phyloP scores from a whole-genome alignment of 1,284 basidiomycete genomes.

The Ganoderma sinense region DNA sequence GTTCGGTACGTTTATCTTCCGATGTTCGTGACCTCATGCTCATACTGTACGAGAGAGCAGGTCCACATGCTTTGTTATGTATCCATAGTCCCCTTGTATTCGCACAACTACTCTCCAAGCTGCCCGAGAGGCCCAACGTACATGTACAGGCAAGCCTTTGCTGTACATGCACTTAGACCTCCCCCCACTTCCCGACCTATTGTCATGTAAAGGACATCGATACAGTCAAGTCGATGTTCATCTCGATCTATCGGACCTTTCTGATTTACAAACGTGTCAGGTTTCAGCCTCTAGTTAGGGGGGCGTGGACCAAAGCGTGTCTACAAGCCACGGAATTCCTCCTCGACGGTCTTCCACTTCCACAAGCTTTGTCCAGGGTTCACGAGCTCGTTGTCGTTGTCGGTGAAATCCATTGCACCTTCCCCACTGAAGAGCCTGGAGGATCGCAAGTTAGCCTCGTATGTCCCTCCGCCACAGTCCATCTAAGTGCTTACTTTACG shows the following conservation, averaged over 20 bases:
- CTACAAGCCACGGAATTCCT: constrained; percentile 24
- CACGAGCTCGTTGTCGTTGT: constrained; percentile 39
- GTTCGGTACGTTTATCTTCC: background rate
- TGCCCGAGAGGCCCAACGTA: background rate
- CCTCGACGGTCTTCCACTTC: constrained; percentile 41
- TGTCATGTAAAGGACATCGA: too few relatives aligned
- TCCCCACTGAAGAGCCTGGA: constrained; percentile 36
- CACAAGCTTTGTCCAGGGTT: constrained; percentile 37
- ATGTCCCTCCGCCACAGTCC: constrained; percentile 16
- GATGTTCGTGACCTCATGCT: background rate
- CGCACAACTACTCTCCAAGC: background rate
- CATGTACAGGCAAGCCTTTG: background rate
- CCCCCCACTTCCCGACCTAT: too few relatives aligned
- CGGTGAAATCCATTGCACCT: constrained; percentile 34
- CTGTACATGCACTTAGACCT: too few relatives aligned
- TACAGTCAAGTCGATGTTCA: too few relatives aligned
- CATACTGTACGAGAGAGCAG: background rate
- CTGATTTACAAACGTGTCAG: too few relatives aligned
- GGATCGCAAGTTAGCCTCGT: background rate
- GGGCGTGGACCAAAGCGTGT: background rate
- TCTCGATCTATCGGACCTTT: too few relatives aligned
- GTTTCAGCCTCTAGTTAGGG: background rate
- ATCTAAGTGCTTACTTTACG: constrained; percentile 22
- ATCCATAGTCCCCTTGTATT: background rate
- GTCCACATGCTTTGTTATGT: background rate